A percentile compares a stretch with the other conserved stretches of the same genome.
Evolutionary conservation across 768 basidiomycete genomes (phyloP).

Genomic region (Boletus subparvulus): DNA sequence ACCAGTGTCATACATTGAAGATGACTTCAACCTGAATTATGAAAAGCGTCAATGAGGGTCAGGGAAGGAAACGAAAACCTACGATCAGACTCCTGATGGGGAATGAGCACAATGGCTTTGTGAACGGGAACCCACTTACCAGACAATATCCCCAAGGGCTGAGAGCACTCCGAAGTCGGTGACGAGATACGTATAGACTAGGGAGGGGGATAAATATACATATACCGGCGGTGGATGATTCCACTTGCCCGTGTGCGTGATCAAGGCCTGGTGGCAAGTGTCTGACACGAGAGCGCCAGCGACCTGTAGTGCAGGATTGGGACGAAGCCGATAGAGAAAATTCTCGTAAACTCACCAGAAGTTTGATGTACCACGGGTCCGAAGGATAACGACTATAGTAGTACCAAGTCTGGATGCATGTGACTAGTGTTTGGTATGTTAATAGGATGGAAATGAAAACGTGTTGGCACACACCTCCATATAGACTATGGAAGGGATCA

Average conservation of each 20-base stretch:
- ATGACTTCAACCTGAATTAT: slow-evolving; percentile 47
- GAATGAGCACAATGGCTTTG: not conserved
- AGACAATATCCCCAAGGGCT: slow-evolving; percentile 40
- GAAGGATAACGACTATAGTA: slow-evolving; percentile 50
- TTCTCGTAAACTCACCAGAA: slow-evolving; percentile 38
- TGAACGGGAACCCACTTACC: slow-evolving; percentile 34
- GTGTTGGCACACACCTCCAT: slow-evolving; percentile 42
- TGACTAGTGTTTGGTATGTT: slow-evolving; percentile 39
- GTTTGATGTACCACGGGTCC: slow-evolving; percentile 52
- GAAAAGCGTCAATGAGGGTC: not conserved
- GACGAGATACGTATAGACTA: slow-evolving; percentile 52
- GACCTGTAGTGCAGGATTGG: slow-evolving; percentile 39
- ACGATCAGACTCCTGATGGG: slow-evolving; percentile 28
- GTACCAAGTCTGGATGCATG: slow-evolving; percentile 56
- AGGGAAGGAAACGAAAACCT: not conserved
- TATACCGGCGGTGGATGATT: not conserved
- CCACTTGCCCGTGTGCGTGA: slow-evolving; percentile 50
- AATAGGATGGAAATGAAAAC: slow-evolving; percentile 1
- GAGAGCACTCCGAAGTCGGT: slow-evolving; percentile 36
- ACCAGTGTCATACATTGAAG: slow-evolving; percentile 42
- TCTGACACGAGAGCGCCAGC: slow-evolving; percentile 52
- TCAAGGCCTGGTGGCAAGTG: slow-evolving; percentile 55
- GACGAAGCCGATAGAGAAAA: not conserved
- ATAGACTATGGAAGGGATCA: slow-evolving; percentile 38
- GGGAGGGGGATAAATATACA: not conserved